Evolutionary conservation across 2,329 filamentous ascomycete species (phyloP), one percentile per base, ranked within the genome.

Genomic region (Aspergillus sp.): DNA sequence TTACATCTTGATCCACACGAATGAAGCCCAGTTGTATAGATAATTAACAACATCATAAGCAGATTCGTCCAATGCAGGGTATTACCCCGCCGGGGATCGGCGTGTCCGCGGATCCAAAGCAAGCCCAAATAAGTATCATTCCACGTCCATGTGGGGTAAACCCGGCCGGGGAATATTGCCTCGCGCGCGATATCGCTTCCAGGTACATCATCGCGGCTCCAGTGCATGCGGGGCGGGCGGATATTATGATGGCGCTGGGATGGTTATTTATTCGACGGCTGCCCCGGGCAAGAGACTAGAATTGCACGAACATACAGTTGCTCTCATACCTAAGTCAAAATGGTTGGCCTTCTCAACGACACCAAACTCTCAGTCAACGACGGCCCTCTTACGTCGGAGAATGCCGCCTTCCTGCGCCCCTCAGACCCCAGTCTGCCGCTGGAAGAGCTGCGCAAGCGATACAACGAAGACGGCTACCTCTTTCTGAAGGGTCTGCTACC

Each of bases 401-500:
- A 79, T 52, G 71, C 78, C 2, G 68, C 67, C 0, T 63, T 67
- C 17, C 64, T 82, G 20, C 71, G 62, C 8, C 67, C 71, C 14
- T 80, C 79, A 0, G 66, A 70, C 7, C 73, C 74, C 1, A 62
- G 67, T 26, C 67, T 76, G 10, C 76, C 80, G 0, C 52, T 82
- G 8, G 71, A 78, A 35, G 76, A 80, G 40, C 69, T 82, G 1
- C 73, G 73, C n/a, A 60, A 63, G 4, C 74, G 76, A 26, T 80
- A 75, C 59, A 56, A 73, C 5, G 63, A 75, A 53, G 75, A 84
- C 43, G 81, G 81, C 19, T 83, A 84, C 56, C 63, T 84, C 24
- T 80, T 81, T 49, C 50, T 85, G 2, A 84, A 83, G 57, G 74
- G 76, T 1, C 63, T 84, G 0, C 65, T 84, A 2, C 81, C 81